Evolutionary conservation across 352 stramenopile genomes (phyloP).

Genomic region (Phytophthora megakarya): DNA sequence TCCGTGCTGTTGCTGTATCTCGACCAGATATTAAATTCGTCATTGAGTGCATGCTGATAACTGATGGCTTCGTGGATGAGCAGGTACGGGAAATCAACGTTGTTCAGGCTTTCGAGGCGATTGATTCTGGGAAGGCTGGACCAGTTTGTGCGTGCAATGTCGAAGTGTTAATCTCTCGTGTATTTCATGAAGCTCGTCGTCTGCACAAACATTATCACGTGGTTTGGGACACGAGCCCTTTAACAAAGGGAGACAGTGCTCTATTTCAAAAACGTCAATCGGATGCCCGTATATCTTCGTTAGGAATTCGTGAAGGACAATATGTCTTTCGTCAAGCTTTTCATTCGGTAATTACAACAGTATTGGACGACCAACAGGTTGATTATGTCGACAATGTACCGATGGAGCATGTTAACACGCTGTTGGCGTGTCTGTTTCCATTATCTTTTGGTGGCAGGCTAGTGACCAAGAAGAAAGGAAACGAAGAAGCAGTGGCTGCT

Average conservation of each 20-base stretch:
- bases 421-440: constrained; percentile 35
- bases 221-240: constrained; percentile 15
- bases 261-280: neutral
- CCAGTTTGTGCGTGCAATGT: constrained; percentile 19
- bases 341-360: neutral
- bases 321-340: constrained; percentile 30
- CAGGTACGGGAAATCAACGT: constrained; percentile 24
- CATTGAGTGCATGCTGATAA: constrained; percentile 35
- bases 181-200: constrained; percentile 30
- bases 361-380: neutral
- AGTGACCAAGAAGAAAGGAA: constrained; percentile 24
- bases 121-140: constrained; percentile 17
- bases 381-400: neutral
- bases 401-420: neutral
- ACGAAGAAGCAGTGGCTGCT: constrained; percentile 46
- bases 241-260: neutral
- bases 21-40: constrained; percentile 28
- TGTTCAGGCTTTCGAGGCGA: constrained; percentile 30
- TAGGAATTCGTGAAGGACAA: constrained; percentile 18
- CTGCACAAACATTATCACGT: constrained; percentile 21
- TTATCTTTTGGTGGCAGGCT: constrained; percentile 31
- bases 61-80: constrained; percentile 32
- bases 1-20: constrained; percentile 38
- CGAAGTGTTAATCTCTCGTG: constrained; percentile 28
- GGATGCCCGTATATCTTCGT: neutral